Conservation (phyloP, 257 asterid species). For the Ilex asprella region DNA sequence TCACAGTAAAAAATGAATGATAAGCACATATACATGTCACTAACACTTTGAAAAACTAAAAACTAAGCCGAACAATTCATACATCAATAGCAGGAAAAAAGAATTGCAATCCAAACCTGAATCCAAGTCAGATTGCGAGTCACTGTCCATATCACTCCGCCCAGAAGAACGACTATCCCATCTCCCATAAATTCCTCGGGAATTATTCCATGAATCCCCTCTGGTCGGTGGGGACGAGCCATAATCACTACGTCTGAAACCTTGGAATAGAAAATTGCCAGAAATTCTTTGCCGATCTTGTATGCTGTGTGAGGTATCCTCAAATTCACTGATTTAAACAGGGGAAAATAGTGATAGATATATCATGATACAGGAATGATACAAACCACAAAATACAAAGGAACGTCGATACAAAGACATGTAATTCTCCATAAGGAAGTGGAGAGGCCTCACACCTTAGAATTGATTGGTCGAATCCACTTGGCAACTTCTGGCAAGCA, state of each 20-base stretch:
- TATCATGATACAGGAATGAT: background rate
- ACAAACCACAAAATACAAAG: background rate
- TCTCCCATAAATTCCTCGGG: constrained; percentile 55
- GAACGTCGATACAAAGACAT: background rate
- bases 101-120: constrained; percentile 47
- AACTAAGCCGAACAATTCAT: background rate
- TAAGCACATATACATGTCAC: background rate
- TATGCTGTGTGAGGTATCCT: constrained; percentile 35
- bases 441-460: constrained; percentile 34
- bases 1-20: too few relatives aligned
- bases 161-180: constrained; percentile 73
- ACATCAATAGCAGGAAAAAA: background rate
- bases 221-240: constrained; percentile 78
- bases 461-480: constrained; percentile 46
- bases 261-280: constrained; percentile 37
- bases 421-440: background rate
- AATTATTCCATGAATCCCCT: constrained; percentile 42
- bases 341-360: background rate
- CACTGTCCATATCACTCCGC: constrained; percentile 68
- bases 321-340: constrained; percentile 47
- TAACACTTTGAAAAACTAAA: background rate
- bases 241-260: constrained; percentile 55
- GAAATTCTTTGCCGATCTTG: constrained; percentile 60
- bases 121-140: constrained; percentile 70
- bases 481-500: constrained; percentile 69